A percentile compares a stretch with the other conserved stretches of the same genome.
phyloP scores from a whole-genome alignment of 2,329 filamentous ascomycete genomes.

The Aspergillus sp. region DNA sequence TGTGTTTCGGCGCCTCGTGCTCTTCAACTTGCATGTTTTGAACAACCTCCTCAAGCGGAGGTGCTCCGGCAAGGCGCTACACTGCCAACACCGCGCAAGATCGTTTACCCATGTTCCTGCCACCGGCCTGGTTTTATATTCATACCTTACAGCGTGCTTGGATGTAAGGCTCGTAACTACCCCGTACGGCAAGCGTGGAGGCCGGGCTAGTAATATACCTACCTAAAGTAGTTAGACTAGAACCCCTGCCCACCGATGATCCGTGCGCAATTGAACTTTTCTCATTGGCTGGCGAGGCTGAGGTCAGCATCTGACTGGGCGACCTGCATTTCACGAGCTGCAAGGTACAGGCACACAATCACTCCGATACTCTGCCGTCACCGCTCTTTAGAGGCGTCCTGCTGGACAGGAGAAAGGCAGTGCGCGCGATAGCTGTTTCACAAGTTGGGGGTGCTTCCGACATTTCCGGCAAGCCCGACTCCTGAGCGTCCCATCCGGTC shows the following conservation, averaged over 20 bases:
- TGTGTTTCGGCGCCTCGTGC: constrained; percentile 15
- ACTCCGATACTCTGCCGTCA: neutral
- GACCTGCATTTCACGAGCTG: neutral
- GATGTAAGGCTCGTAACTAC: neutral
- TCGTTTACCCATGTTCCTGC: neutral
- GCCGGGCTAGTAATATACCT: neutral
- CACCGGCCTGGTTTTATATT: neutral
- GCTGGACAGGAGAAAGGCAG: neutral
- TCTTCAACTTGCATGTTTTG: neutral
- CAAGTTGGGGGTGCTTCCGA: neutral
- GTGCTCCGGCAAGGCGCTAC: neutral
- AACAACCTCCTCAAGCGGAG: neutral
- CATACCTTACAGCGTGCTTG: neutral
- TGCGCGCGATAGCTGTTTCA: neutral
- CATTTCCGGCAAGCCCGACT: neutral
- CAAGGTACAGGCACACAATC: constrained; percentile 6
- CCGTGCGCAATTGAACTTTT: neutral
- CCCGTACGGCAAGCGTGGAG: neutral
- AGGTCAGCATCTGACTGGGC: constrained; percentile 3
- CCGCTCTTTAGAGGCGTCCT: neutral
- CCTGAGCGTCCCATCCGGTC: neutral
- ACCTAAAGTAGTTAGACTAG: neutral
- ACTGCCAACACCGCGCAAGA: neutral
- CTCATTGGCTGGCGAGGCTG: neutral
- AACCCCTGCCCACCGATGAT: constrained; percentile 1